Evolutionary conservation across 148 eudicot species (phyloP).

Genomic region (Cornus suecica): DNA sequence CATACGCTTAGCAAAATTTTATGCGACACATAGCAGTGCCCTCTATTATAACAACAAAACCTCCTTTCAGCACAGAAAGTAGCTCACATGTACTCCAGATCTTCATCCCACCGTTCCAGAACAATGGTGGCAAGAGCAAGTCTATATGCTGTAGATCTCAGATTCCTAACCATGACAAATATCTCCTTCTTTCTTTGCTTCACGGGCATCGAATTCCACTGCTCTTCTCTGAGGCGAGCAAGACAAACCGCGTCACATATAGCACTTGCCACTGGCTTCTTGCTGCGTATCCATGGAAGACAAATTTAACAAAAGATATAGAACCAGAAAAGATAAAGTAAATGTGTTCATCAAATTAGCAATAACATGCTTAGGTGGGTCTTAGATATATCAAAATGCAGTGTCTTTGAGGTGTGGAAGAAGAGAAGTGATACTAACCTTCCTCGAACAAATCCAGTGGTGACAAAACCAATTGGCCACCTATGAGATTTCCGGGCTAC

Average conservation of each 20-base stretch:
- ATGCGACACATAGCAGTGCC: no score
- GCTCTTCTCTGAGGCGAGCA: conserved; percentile 72
- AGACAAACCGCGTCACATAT: conserved; percentile 68
- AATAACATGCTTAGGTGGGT: no score
- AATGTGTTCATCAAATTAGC: no score
- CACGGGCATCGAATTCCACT: conserved; percentile 52
- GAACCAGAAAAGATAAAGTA: no score
- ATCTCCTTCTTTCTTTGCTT: conserved; percentile 71
- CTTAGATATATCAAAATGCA: no score
- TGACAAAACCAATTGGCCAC: conserved; percentile 79
- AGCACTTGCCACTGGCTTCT: conserved; percentile 65
- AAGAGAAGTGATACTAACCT: conserved; percentile 32
- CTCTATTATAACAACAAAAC: no score
- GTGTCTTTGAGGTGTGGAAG: no score
- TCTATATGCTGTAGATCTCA: conserved; percentile 80
- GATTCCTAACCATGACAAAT: conserved; percentile 77
- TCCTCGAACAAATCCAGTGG: conserved; percentile 90
- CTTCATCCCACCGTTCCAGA: conserved; percentile 63
- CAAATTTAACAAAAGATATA: no score
- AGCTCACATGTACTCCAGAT: conserved; percentile 46
- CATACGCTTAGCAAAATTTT: no score
- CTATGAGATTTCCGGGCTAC: conserved; percentile 51
- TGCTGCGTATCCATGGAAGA: conserved; percentile 41
- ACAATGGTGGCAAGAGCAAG: conserved; percentile 77
- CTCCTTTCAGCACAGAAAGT: not conserved